phyloP scores from a whole-genome alignment of 768 basidiomycete species.

The Auricularia sp. region DNA sequence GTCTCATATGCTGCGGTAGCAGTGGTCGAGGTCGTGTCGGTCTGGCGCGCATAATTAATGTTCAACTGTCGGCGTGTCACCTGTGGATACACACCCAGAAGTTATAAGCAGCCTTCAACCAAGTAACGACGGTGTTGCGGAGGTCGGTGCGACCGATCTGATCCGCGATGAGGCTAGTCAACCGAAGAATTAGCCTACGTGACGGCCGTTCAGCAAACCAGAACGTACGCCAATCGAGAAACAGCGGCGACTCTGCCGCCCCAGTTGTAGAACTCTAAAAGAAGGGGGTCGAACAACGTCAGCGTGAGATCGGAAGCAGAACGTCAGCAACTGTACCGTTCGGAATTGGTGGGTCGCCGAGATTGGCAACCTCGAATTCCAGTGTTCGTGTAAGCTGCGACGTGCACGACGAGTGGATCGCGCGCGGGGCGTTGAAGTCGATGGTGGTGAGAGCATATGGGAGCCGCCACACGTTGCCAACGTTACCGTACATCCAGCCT shows the following conservation, averaged over 20 bases:
- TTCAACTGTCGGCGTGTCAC: neutral
- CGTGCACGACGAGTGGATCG: slow-evolving; percentile 22
- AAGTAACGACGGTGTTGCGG: slow-evolving; percentile 17
- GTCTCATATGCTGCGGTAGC: slow-evolving; percentile 24
- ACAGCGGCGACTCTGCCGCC: slow-evolving; percentile 20
- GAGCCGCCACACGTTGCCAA: slow-evolving; percentile 24
- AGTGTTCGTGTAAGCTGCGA: slow-evolving; percentile 21
- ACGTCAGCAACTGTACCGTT: neutral
- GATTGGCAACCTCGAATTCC: neutral
- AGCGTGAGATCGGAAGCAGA: neutral
- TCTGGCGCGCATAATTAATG: slow-evolving; percentile 10
- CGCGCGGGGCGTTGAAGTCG: slow-evolving; percentile 23
- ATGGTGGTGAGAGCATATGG: slow-evolving; percentile 23
- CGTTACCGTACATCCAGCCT: slow-evolving; percentile 24
- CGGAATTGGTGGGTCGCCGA: neutral
- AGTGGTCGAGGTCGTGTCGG: slow-evolving; percentile 7
- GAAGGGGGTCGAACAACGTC: neutral
- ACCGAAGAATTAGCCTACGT: neutral
- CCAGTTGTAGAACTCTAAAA: slow-evolving; percentile 24
- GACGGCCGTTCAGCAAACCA: neutral
- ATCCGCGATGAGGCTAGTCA: slow-evolving; percentile 20
- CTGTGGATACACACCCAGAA: slow-evolving; percentile 16
- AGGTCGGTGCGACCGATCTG: slow-evolving; percentile 23
- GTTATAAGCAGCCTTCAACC: slow-evolving; percentile 17
- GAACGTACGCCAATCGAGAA: slow-evolving; percentile 22